Evolutionary conservation across 2,329 filamentous ascomycete species (phyloP).

Genomic region (Trichoderma aggressivum): DNA sequence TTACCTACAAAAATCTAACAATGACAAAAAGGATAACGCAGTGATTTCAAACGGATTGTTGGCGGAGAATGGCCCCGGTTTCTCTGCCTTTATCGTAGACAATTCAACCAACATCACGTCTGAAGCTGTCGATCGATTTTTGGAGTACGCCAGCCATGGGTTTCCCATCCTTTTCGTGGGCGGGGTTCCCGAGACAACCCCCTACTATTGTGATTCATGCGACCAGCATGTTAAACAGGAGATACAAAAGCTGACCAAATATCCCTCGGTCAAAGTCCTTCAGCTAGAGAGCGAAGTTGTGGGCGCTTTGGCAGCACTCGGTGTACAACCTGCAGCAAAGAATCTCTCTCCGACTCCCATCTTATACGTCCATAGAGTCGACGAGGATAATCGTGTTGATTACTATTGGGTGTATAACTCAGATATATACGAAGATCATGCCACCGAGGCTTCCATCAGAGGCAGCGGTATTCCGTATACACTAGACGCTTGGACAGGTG

Average conservation of each 20-base stretch:
- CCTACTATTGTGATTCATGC: conserved; percentile 4
- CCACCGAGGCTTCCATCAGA: not conserved
- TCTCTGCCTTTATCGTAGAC: conserved; percentile 2
- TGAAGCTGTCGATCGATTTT: not conserved
- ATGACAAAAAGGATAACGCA: not conserved
- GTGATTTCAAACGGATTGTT: not conserved
- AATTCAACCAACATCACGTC: conserved; percentile 6
- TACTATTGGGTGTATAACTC: conserved; percentile 9
- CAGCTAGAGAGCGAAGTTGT: not conserved
- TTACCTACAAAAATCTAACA: not conserved
- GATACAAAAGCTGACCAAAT: not conserved
- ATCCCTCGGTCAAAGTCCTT: not conserved
- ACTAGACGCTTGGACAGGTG: not conserved
- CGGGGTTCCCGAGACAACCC: not conserved
- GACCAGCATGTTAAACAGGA: not conserved
- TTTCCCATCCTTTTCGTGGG: not conserved
- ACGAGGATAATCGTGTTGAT: not conserved
- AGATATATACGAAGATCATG: not conserved
- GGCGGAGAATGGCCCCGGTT: not conserved
- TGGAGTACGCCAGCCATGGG: not conserved
- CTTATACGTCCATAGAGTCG: conserved; percentile 1
- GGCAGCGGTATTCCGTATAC: not conserved
- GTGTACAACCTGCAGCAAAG: not conserved
- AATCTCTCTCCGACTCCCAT: not conserved
- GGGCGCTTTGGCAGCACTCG: not conserved